These are phyloP conservation scores for Albophoma yamanashiensis DNA, from an alignment of 2,329 filamentous ascomycete species.

Conservation along the genomic window DNA sequence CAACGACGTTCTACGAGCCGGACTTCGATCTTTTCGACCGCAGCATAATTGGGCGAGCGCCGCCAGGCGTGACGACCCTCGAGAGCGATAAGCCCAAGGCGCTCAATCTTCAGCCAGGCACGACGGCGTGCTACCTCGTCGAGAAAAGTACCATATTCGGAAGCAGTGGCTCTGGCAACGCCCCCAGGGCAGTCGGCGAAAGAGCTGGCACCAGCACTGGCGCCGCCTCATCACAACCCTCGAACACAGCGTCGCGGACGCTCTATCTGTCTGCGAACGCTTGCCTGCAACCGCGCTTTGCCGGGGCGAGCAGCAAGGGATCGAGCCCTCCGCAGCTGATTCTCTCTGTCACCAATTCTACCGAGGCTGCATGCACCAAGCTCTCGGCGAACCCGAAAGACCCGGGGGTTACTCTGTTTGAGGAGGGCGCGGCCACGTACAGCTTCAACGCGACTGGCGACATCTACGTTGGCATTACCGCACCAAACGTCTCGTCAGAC, in stretches of 20 bases:
- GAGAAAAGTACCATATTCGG: constrained; percentile 16
- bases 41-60: constrained; percentile 51
- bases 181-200: constrained; percentile 2
- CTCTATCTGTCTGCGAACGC: constrained; percentile 82
- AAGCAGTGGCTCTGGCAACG: constrained; percentile 8
- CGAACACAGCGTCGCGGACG: constrained; percentile 17
- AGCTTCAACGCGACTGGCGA: constrained; percentile 51
- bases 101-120: constrained; percentile 52
- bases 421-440: constrained; percentile 59
- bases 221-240: background rate
- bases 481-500: constrained; percentile 49
- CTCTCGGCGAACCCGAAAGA: constrained; percentile 10
- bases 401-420: constrained; percentile 34
- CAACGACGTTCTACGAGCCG: constrained; percentile 38
- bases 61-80: constrained; percentile 36
- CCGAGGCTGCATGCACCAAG: constrained; percentile 17
- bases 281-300: constrained; percentile 58
- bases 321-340: constrained; percentile 56
- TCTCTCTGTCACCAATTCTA: constrained; percentile 60
- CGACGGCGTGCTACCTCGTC: constrained; percentile 35
- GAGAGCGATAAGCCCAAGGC: constrained; percentile 54
- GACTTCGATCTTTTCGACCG: constrained; percentile 51
- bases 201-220: constrained; percentile 6
- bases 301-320: constrained; percentile 1
- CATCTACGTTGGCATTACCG: constrained; percentile 67